Conservation (phyloP, 345 rosid species). For the Brassica incana region DNA sequence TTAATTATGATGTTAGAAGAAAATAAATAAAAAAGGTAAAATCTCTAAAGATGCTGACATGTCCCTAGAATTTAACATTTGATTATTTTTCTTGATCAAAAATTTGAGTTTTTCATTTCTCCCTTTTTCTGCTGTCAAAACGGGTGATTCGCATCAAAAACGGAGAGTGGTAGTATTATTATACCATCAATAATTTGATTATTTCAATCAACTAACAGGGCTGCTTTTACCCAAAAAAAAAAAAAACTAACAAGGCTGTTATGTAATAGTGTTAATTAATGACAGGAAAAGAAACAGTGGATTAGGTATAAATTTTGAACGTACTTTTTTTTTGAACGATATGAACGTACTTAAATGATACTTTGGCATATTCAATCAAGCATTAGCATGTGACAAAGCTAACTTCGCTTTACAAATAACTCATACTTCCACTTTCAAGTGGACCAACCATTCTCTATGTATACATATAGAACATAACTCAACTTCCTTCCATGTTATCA, state of each 20-base stretch:
- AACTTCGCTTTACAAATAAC: conserved; percentile 5
- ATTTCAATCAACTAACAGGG: conserved; percentile 29
- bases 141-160: conserved; percentile 13
- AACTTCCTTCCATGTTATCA: neutral
- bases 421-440: conserved; percentile 28
- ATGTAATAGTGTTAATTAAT: neutral
- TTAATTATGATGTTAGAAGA: conserved; percentile 40
- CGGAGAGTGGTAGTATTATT: conserved; percentile 19
- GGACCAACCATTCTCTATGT: conserved; percentile 14
- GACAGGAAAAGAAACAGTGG: neutral
- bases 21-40: neutral
- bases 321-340: neutral
- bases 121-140: conserved; percentile 32
- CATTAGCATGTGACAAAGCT: conserved; percentile 41
- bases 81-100: neutral
- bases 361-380: conserved; percentile 28
- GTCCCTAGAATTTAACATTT: conserved; percentile 28
- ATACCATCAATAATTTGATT: conserved; percentile 1
- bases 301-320: conserved; percentile 5
- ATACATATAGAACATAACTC: neutral
- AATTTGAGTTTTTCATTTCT: conserved; percentile 14
- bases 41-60: conserved; percentile 19
- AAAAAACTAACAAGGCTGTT: conserved; percentile 23
- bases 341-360: conserved; percentile 23
- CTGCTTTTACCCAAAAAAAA: too few relatives aligned